A percentile compares a stretch with the other conserved stretches of the same genome.
Conservation (phyloP, 108 stramenopile genomes). For the Fistulifera solaris region DNA sequence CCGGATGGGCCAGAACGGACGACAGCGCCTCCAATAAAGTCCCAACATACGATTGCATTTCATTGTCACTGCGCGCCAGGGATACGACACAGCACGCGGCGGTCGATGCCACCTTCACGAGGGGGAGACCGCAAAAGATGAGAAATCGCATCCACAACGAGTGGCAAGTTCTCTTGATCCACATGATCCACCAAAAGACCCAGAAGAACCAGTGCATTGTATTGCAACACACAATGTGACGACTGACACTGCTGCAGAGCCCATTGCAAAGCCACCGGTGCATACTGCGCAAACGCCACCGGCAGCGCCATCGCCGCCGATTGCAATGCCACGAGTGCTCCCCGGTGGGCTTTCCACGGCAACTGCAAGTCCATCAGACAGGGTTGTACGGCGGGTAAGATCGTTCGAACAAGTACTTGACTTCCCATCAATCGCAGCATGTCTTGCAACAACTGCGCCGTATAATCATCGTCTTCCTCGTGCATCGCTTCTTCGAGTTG, state of each 20-base stretch:
- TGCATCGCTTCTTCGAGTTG: not conserved
- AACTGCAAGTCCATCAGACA: not conserved
- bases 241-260: slow-evolving; percentile 20
- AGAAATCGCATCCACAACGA: slow-evolving; percentile 25
- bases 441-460: not conserved
- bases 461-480: slow-evolving; percentile 1
- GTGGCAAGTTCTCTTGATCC: slow-evolving; percentile 14
- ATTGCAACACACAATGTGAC: slow-evolving; percentile 54
- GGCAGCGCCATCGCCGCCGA: not conserved
- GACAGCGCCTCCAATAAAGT: slow-evolving; percentile 42
- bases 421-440: not conserved
- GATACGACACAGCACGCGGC: slow-evolving; percentile 57
- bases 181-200: slow-evolving; percentile 16
- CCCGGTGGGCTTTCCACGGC: not conserved
- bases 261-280: slow-evolving; percentile 39
- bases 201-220: slow-evolving; percentile 47
- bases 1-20: slow-evolving; percentile 46
- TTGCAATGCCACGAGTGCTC: slow-evolving; percentile 1
- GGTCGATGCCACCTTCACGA: slow-evolving; percentile 51
- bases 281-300: slow-evolving; percentile 38
- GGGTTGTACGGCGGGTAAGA: not conserved
- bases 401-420: not conserved
- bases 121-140: slow-evolving; percentile 22
- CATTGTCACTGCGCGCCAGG: slow-evolving; percentile 10
- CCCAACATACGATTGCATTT: slow-evolving; percentile 20